Evolutionary conservation across 2,329 filamentous ascomycete species (phyloP), one percentile per base, ranked within the genome.

Genomic region (Ophiostoma tasmaniense): DNA sequence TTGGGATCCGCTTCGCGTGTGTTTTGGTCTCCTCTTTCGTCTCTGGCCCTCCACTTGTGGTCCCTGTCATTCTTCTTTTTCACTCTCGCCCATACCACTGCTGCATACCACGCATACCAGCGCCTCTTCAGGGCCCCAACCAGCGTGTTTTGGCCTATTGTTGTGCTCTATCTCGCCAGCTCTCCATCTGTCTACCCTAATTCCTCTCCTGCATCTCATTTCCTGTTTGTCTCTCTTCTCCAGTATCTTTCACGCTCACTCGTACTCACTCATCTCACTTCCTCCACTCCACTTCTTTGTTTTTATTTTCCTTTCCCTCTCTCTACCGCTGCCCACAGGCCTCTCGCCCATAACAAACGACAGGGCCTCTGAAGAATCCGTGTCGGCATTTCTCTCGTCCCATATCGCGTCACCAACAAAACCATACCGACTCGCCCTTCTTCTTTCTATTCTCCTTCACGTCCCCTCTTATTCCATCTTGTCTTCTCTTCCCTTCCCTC

Each of bases 1-100:
- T 55, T 70, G 66, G 61, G 69, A 39, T 59, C 68, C 65, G 64
- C 35, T 71, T 64, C 64, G 65, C 66, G 70, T 71, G 70, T 71
- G 64, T 65, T 65, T 65, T 65, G 64, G 37, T 65, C 64, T 42
- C 61, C 64, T 42, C 61, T 62, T 62, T 67, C 45, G 68, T 39
- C 37, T 39, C 13, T 45, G 42, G 42, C 64, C 55, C 70, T 66
- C 37, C 64, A 37, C 69, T 30, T 35, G 28, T 28, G 45, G 14
- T 67, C 50, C 69, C 45, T 67, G 68, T 67, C 68, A 69, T 69
- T 69, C 69, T 70, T 68, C 67, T 64, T 65, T 65, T 55, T 33
- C 25, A 35, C 61, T 55, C 42, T 50, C 6, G 42, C 42, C 42
- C 42, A 45, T 45, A 45, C 42, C 42, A 42, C 39, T 42, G 42